Evolutionary conservation across 805 yeast genomes (phyloP), one percentile per base, ranked within the genome.

Genomic region (Isabelozyma rhagii): DNA sequence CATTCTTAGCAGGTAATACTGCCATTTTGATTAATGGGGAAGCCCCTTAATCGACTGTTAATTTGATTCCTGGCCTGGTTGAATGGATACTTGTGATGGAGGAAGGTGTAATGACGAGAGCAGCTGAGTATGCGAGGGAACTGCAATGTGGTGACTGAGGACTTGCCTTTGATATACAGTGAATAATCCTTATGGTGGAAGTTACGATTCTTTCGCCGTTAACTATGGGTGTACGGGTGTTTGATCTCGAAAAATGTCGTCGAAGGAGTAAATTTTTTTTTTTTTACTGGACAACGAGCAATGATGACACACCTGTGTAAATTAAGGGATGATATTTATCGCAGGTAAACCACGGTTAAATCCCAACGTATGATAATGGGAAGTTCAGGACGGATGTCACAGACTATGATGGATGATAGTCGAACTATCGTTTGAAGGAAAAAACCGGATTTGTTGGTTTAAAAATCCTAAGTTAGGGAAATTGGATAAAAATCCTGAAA

Each of bases 1-100:
- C 62, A 45, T 63, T 66, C 42, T 68, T 71, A 38, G 75, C 63
- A 49, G 75, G 75, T 47, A 68, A 70, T 44, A 71, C 62, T 48
- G 78, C 78, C 78, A 73, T 73, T 31, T 31, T 31, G 36, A 31
- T 31, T 31, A 31, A 31, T 31, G 36, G 36, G 36, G n/a, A 5
- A 31, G n/a, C 36, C 36, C 21, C 41, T n/a, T 39, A 39, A 39
- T 39, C 41, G 15, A 14, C 10, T 14, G 13, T 39, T 9, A 13
- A 31, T 31, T 8, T 31, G 25, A 21, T 31, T 31, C 36, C 10
- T 31, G 9, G 10, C 10, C 36, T 31, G 36, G n/a, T 31, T 9
- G 10, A 31, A 10, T 31, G 36, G 36, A 8, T 31, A 31, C n/a
- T 31, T 31, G 36, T 3, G 5, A 31, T 31, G 10, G 8, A 5